Evolutionary conservation across 1,284 basidiomycete genomes (phyloP).

Genomic region (Neolentinus lepideus): DNA sequence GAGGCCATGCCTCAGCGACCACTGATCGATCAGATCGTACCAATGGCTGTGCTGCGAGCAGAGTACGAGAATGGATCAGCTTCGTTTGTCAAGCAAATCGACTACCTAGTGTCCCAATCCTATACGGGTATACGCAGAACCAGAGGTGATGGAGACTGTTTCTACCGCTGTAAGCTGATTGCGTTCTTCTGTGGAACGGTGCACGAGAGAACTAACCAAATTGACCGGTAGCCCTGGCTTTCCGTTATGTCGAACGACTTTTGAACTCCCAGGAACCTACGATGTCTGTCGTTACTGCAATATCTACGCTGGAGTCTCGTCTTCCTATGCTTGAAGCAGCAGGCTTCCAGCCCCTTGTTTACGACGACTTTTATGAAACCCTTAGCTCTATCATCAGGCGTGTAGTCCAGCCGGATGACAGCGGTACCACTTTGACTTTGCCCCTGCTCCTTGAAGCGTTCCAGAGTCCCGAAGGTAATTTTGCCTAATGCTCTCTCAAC

Average conservation of each 20-base stretch:
- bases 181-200: background rate
- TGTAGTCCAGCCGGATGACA: conserved; percentile 30
- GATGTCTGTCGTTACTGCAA: conserved; percentile 39
- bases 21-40: conserved; percentile 10
- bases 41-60: conserved; percentile 13
- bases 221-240: conserved; percentile 54
- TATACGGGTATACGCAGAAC: conserved; percentile 40
- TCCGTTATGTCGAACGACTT: conserved; percentile 47
- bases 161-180: conserved; percentile 44
- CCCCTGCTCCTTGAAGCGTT: conserved; percentile 43
- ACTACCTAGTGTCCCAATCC: conserved; percentile 28
- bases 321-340: conserved; percentile 46
- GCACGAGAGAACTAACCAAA: too few species aligned
- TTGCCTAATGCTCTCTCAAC: conserved; percentile 1
- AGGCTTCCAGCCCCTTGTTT: conserved; percentile 63
- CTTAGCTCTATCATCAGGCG: conserved; percentile 34
- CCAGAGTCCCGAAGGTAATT: conserved; percentile 44
- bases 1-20: conserved; percentile 7
- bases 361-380: conserved; percentile 50
- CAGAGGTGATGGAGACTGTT: conserved; percentile 53
- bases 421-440: conserved; percentile 29
- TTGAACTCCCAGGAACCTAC: conserved; percentile 31
- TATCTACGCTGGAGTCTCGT: conserved; percentile 47
- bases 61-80: conserved; percentile 31
- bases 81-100: conserved; percentile 33